These are phyloP conservation scores for Polygonum aviculare DNA, from an alignment of 148 eudicot genomes.

Conservation along the genomic window DNA sequence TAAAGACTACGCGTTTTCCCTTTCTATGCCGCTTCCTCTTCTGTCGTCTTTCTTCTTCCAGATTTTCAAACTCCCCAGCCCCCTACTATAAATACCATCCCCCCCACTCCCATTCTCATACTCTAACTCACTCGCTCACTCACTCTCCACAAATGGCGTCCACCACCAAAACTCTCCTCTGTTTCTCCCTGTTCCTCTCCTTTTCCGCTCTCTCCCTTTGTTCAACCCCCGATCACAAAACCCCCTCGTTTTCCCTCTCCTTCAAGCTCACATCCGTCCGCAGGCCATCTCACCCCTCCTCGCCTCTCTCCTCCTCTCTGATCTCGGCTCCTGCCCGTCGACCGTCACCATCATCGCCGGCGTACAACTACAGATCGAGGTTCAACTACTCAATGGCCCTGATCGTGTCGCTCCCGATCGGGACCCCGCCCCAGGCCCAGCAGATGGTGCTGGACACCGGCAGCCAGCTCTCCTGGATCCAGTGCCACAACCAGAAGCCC, in stretches of 20 bases:
- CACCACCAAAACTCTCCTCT: not conserved
- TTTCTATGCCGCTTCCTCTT: constrained; percentile 1
- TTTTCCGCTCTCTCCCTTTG: not conserved
- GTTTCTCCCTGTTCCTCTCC: not conserved
- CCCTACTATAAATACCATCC: not conserved
- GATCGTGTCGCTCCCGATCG: constrained; percentile 5
- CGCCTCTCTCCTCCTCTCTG: not conserved
- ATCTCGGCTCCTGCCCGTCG: not conserved
- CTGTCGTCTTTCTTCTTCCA: not conserved
- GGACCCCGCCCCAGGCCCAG: constrained; percentile 5
- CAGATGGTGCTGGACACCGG: constrained; percentile 3
- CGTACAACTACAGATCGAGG: constrained; percentile 3
- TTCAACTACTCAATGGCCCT: constrained; percentile 6
- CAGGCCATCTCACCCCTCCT: not conserved
- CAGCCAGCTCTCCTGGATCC: constrained; percentile 6
- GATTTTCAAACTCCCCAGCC: not conserved
- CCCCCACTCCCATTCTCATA: not conserved
- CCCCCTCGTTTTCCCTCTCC: not conserved
- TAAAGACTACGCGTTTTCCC: constrained; percentile 6
- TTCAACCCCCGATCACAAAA: not conserved
- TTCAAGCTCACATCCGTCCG: not conserved
- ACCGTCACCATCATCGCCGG: not conserved
- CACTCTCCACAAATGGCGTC: not conserved
- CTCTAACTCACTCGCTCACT: not conserved
- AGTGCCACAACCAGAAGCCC: constrained; percentile 3